Evolutionary conservation across 169 alveolate genomes (phyloP), one percentile per base, ranked within the genome.

Genomic region (Neospora caninum): DNA sequence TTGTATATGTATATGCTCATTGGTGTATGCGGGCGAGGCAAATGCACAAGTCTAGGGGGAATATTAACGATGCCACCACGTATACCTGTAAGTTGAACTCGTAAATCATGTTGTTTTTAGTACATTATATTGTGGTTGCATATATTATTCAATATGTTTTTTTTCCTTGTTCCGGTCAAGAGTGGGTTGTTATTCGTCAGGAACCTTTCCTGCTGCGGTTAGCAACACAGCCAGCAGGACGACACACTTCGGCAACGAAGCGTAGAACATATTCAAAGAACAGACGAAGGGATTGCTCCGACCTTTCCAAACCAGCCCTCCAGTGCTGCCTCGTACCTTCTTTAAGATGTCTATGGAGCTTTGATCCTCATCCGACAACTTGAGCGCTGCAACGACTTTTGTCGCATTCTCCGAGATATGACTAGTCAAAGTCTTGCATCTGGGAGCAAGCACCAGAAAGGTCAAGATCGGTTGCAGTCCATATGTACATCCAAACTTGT

Each of bases 331-430:
- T 49, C 58, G 4, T 49, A 86, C 91, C 54, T 92, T 96, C 94
- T 96, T 96, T 34, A 97, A 91, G 41, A 93, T 84, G 42, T 93
- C 88, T 22, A 97, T 96, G 38, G 95, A 86, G 54, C 96, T 94
- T 84, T 97, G 97, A 86, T 97, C 99, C 88, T 97, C 97, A 91
- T 97, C 95, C 22, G 99, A 96, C 70, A 97, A 91, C 94, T 96
- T 96, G 39, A 97, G 93, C 13, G 98, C 98, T 10, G 96, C 96
- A 45, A 96, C 95, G 53, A 97, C 97, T 92, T 97, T 95, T 36
- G 97, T 96, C 6, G 99, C 99, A 88, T 97, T 96, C 34, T 86
- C 67, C 45, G 95, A 94, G 39, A 97, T 97, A 88, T 97, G 97
- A 49, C 94, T 96, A 88, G 97, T 97, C 64, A 97, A 94, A 80